phyloP scores from a whole-genome alignment of 2,329 filamentous ascomycete species.

The Tolypocladium guangdongense region DNA sequence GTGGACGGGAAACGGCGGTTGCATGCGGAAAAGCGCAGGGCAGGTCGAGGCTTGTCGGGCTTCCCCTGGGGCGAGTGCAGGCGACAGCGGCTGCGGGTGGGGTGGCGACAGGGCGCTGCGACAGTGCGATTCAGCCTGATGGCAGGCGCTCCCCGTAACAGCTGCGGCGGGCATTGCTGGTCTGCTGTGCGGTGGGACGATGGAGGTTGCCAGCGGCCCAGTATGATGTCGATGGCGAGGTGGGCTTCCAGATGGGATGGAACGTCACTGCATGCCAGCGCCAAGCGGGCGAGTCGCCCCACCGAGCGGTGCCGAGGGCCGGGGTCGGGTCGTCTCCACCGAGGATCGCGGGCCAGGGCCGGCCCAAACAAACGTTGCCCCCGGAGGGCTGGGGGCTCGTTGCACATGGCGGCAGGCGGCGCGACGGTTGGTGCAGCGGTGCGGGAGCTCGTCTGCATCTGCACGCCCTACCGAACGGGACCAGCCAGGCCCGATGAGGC shows the following conservation, averaged over 20 bases:
- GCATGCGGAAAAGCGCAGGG: background rate
- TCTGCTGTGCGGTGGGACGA: too few relatives aligned
- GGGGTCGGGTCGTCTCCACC: background rate
- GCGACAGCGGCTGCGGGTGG: background rate
- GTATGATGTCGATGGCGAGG: background rate
- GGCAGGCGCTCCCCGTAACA: background rate
- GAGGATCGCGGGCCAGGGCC: constrained; percentile 1
- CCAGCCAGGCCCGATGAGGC: too few relatives aligned
- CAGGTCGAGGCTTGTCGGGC: background rate
- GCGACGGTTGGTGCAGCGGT: background rate
- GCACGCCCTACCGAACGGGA: too few relatives aligned
- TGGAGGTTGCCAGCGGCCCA: background rate
- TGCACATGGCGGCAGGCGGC: background rate
- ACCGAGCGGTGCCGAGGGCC: background rate
- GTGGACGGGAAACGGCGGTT: background rate
- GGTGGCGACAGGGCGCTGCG: background rate
- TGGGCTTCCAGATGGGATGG: constrained; percentile 7
- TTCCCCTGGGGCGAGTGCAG: background rate
- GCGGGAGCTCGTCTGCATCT: too few relatives aligned
- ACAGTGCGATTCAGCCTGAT: background rate
- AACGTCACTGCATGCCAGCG: constrained; percentile 11
- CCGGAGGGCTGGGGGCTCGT: background rate
- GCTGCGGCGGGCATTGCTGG: too few relatives aligned
- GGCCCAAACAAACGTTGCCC: constrained; percentile 3
- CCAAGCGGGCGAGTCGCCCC: background rate